Conservation (phyloP, 2,329 filamentous ascomycete genomes). For the Alternaria rosae region DNA sequence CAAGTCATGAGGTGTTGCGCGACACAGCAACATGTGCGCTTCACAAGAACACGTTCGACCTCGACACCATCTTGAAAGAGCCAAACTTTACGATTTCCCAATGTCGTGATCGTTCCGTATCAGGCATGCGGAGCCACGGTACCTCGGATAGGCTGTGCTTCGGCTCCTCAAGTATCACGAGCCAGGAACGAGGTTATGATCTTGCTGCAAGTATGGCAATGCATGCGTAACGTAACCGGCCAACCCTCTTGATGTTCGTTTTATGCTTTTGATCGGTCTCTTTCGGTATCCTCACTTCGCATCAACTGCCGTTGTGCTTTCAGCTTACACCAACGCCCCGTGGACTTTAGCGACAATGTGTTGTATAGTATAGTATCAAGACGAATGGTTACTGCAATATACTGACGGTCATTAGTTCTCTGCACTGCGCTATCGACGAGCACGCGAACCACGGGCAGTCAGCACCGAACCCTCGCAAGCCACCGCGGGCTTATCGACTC, state of each 20-base stretch:
- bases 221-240: background rate
- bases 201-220: background rate
- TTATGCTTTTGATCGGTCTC: background rate
- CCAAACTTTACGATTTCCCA: background rate
- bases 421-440: background rate
- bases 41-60: background rate
- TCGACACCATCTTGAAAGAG: background rate
- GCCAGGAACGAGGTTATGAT: background rate
- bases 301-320: background rate
- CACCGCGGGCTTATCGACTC: background rate
- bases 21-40: background rate
- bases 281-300: background rate
- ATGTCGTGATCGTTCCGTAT: background rate
- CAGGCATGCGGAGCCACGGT: background rate
- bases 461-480: background rate
- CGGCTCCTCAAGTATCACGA: background rate
- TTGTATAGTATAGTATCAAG: background rate
- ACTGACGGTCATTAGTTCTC: background rate
- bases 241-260: background rate
- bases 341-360: background rate
- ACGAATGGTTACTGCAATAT: background rate
- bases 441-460: background rate
- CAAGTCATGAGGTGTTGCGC: background rate
- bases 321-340: background rate
- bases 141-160: background rate